Evolutionary conservation across 441 rosid genomes (phyloP), one percentile per base, ranked within the genome.

Genomic region (Viola pubescens): DNA sequence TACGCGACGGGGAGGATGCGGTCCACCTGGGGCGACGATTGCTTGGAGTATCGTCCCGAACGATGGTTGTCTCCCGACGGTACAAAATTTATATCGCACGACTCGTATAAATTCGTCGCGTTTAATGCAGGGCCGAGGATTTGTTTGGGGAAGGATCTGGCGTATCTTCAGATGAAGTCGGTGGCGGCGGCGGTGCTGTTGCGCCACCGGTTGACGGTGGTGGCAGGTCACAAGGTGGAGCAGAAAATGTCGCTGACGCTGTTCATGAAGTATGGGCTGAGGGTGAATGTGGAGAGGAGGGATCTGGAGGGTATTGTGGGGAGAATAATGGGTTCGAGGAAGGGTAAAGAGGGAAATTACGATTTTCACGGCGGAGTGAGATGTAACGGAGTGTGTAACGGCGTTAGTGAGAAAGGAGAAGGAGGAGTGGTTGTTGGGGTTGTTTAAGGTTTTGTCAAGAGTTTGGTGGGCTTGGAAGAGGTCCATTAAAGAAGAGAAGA

Each of bases 191-290:
- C 95, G 50, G 82, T 80, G 57, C 58, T 92, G 71, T 67, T 89
- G 58, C 75, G 95, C 66, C 97, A 92, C 71, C 73, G 84, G 52
- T 62, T 92, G 72, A 73, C 83, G 68, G 68, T 87, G 55, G 86
- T 69, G 34, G 45, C 80, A 6, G 97, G 97, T 13, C 92, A 86
- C 62, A 83, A 74, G 62, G 91, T 92, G 58, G 92, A 89, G 82
- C 98, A 92, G 82, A 92, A 92, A 77, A 89, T 92, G 94, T 89
- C 98, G 37, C 56, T 92, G 57, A 92, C 97, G 7, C 56, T 92
- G 64, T 92, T 92, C 75, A 92, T 92, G 98, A 84, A 88, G 69
- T 62, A 86, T 39, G 97, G 98, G 60, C 85, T 92, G 2, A 70
- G 73, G 57, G 96, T 92, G 4, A 77, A 78, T 37, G 88, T 88